A percentile compares a stretch with the other conserved stretches of the same genome.
Conservation (phyloP, 768 basidiomycete genomes). For the Amanita subjunquillea region DNA sequence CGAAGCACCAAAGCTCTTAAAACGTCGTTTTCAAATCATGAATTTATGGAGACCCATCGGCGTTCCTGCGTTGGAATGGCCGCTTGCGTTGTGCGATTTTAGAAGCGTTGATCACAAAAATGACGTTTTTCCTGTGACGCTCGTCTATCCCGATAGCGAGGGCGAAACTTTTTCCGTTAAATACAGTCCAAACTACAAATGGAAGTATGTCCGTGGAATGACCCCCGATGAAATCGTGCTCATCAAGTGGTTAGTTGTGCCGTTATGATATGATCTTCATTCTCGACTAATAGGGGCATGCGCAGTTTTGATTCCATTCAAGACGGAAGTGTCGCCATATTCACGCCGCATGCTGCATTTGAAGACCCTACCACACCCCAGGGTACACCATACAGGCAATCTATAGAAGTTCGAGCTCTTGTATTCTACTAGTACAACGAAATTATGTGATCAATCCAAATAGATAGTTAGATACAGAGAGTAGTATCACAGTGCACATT, state of each 20-base stretch:
- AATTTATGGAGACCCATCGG: constrained; percentile 52
- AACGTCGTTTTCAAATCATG: constrained; percentile 45
- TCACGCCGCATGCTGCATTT: constrained; percentile 48
- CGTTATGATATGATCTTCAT: not conserved
- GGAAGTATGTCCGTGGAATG: constrained; percentile 40
- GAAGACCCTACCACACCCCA: constrained; percentile 32
- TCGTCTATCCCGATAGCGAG: constrained; percentile 38
- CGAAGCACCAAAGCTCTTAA: constrained; percentile 32
- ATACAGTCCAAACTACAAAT: constrained; percentile 35
- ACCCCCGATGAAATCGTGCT: constrained; percentile 37
- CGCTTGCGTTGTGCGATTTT: constrained; percentile 42
- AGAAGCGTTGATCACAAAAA: constrained; percentile 28
- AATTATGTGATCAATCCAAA: no score
- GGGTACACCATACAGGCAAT: constrained; percentile 33
- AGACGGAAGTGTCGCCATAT: constrained; percentile 30
- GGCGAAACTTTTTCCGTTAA: constrained; percentile 43
- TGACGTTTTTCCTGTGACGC: constrained; percentile 33
- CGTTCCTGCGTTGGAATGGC: constrained; percentile 37
- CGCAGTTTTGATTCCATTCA: constrained; percentile 28
- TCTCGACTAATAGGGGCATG: not conserved
- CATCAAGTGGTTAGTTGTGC: constrained; percentile 37
- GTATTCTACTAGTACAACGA: constrained; percentile 28
- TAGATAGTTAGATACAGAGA: no score
- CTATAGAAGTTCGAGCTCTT: constrained; percentile 41
- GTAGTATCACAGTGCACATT: no score